phyloP scores from a whole-genome alignment of 2,329 filamentous ascomycete species.

The Alternaria panax region DNA sequence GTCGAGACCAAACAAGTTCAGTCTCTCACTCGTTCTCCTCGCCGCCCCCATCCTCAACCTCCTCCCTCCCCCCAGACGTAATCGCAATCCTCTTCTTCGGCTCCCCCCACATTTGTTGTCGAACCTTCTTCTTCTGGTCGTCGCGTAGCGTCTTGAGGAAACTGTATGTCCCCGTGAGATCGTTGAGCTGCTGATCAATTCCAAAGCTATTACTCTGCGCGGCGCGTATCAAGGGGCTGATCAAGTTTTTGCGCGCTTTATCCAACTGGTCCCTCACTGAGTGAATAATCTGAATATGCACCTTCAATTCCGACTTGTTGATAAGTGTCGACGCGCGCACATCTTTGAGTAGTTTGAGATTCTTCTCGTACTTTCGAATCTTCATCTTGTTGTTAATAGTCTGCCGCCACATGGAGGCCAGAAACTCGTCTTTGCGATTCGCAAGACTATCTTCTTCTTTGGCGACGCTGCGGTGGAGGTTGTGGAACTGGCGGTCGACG shows the following conservation, averaged over 20 bases:
- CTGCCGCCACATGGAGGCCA: conserved; percentile 84
- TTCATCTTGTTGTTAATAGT: conserved; percentile 79
- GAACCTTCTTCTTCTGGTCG: conserved; percentile 80
- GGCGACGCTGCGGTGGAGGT: conserved; percentile 82
- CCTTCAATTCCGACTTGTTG: conserved; percentile 85
- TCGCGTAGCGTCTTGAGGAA: conserved; percentile 79
- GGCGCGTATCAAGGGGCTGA: conserved; percentile 80
- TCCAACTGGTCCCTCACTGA: conserved; percentile 88
- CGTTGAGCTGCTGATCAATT: conserved; percentile 84
- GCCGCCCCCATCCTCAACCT: conserved; percentile 24
- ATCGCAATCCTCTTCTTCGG: conserved; percentile 41
- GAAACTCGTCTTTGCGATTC: conserved; percentile 78
- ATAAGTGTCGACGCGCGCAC: conserved; percentile 83
- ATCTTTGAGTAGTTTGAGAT: conserved; percentile 77
- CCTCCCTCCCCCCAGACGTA: conserved; percentile 25
- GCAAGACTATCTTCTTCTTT: conserved; percentile 85
- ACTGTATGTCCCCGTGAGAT: conserved; percentile 78
- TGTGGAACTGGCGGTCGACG: conserved; percentile 89
- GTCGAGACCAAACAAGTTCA: neutral
- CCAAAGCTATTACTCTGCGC: conserved; percentile 72
- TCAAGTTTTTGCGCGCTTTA: conserved; percentile 80
- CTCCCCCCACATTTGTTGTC: conserved; percentile 72
- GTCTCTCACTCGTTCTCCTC: conserved; percentile 1
- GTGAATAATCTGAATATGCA: conserved; percentile 84
- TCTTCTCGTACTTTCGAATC: conserved; percentile 91